Percentiles rank a stretch among this genome's conserved stretches.
Conservation (phyloP, 768 basidiomycete genomes). For the Termitomyces bulborhizus region DNA sequence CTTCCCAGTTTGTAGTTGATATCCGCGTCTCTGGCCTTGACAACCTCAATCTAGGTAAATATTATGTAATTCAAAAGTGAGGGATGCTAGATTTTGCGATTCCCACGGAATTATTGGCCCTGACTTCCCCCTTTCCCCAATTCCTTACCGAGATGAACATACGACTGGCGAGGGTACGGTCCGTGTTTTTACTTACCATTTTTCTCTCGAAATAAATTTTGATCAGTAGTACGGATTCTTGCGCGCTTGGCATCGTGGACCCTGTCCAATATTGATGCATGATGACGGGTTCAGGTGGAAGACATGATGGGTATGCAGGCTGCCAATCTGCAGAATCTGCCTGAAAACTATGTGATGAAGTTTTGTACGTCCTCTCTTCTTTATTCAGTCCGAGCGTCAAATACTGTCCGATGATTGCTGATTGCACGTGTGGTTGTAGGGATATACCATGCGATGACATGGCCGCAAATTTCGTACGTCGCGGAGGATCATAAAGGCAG, state of each 20-base stretch:
- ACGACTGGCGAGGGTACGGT: constrained; percentile 36
- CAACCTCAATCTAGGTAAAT: too few species aligned
- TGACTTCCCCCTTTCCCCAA: too few species aligned
- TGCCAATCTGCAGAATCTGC: constrained; percentile 87
- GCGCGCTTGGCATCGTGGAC: neutral
- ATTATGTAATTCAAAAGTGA: too few species aligned
- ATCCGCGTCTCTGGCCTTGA: too few species aligned
- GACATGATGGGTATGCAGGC: constrained; percentile 93
- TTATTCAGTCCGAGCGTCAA: too few species aligned
- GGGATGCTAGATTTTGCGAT: too few species aligned
- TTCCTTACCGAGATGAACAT: constrained; percentile 37
- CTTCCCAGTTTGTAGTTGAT: too few species aligned
- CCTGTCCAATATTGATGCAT: neutral
- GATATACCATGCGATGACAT: constrained; percentile 85
- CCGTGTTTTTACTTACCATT: constrained; percentile 6
- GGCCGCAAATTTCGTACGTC: constrained; percentile 92
- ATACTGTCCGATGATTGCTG: neutral
- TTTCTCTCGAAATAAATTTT: neutral
- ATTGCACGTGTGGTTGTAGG: constrained; percentile 36
- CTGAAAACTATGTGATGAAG: constrained; percentile 85
- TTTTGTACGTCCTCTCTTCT: constrained; percentile 45
- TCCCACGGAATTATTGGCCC: too few species aligned
- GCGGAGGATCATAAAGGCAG: constrained; percentile 86
- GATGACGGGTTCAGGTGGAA: constrained; percentile 49
- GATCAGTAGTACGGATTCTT: neutral